phyloP scores from a whole-genome alignment of 2,329 filamentous ascomycete genomes.

The Thermoascus crustaceus region DNA sequence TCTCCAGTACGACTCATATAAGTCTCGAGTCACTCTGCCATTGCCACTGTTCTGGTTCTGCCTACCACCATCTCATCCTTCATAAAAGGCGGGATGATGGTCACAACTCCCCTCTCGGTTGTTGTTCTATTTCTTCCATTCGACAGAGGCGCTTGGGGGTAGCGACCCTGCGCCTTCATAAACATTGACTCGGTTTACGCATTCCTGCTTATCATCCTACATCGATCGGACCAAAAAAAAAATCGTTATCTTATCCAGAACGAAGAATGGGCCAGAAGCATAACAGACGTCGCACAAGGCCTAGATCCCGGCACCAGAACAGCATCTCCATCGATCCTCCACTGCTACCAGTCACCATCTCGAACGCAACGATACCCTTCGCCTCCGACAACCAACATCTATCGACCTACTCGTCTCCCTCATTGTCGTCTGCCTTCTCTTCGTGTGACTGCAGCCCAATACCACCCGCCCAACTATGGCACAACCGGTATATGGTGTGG shows the following conservation, averaged over 20 bases:
- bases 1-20: slow-evolving; percentile 2
- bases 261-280: slow-evolving; percentile 39
- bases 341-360: slow-evolving; percentile 15
- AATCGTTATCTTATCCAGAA: not conserved
- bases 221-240: slow-evolving; percentile 1
- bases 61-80: slow-evolving; percentile 1
- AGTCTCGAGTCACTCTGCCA: slow-evolving; percentile 1
- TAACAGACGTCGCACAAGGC: slow-evolving; percentile 38
- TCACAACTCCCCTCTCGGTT: not conserved
- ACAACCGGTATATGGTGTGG: slow-evolving; percentile 34
- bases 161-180: too few species aligned
- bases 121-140: not conserved
- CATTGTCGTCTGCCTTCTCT: slow-evolving; percentile 15
- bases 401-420: slow-evolving; percentile 8
- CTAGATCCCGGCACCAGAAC: slow-evolving; percentile 30
- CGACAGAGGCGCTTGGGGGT: not conserved
- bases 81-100: slow-evolving; percentile 1
- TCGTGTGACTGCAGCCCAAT: slow-evolving; percentile 18
- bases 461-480: slow-evolving; percentile 33
- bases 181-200: slow-evolving; percentile 1
- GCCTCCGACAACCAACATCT: slow-evolving; percentile 10
- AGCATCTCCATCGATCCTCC: slow-evolving; percentile 7
- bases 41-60: not conserved
- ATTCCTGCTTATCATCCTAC: not conserved
- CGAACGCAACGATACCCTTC: slow-evolving; percentile 12